Evolutionary conservation across 768 basidiomycete species (phyloP), one percentile per base, ranked within the genome.

Genomic region (Cubamyces sp.): DNA sequence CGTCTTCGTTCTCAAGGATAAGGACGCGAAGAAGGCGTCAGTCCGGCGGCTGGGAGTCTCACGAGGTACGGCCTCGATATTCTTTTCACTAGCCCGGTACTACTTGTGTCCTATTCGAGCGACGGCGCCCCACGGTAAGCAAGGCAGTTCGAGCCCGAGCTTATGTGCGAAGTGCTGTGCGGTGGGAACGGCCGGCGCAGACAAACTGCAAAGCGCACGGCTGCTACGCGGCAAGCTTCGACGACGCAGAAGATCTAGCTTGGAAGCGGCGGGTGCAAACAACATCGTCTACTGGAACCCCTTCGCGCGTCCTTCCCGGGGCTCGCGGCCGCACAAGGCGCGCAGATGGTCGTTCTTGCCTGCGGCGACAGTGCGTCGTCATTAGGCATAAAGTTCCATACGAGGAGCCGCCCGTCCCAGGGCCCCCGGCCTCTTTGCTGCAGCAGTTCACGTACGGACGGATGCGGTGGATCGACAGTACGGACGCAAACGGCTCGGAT

Each of bases 381-480:
- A 54, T 1, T 28, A 41, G 1, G 11, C 25, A 54, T 1, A 18
- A 41, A 1, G 11, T 34, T 34, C 34, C 34, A 34, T 34, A 11
- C 34, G 1, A 11, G 34, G 6, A 34, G 34, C 34, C 34, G 34
- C 34, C 34, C 34, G 9, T 34, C 34, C 34, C 34, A 34, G 34
- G 34, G 11, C 34, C 34, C 6, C 34, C 34, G 34, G 34, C 1
- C 9, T 34, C 34, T 6, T 9, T 9, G 34, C 6, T 34, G 4
- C 8, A 8, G 28, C 28, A 30, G 26, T 43, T 26, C n/a, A 8
- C 16, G 14, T 1, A 9, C 45, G 45, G 16, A 15, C 54, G 45
- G 54, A 37, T 34, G n/a, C 28, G 12, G 54, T 19, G 45, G 54
- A 56, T 56, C 45, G 54, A 56, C 45, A 28, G 34, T 11, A 9